These are phyloP conservation scores for Rhododendron ovatum DNA, from an alignment of 148 eudicot genomes.

Conservation along the genomic window DNA sequence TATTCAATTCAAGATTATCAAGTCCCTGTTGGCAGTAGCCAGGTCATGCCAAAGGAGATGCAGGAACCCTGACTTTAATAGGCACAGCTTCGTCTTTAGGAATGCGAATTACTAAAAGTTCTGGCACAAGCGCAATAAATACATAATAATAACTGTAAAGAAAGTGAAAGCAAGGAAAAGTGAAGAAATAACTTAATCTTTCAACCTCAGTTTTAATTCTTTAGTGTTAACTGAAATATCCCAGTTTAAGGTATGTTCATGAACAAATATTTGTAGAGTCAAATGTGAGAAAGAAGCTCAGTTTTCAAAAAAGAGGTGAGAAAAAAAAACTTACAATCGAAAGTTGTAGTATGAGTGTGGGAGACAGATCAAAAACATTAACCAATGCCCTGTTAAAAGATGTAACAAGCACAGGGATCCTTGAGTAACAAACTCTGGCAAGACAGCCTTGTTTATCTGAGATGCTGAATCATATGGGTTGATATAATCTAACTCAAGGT, in stretches of 20 bases:
- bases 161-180: not conserved
- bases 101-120: not conserved
- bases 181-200: not conserved
- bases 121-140: not conserved
- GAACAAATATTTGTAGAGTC: not conserved
- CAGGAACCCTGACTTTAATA: not conserved
- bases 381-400: slow-evolving; percentile 47
- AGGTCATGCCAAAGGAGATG: not conserved
- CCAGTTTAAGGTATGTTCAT: not conserved
- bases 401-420: slow-evolving; percentile 47
- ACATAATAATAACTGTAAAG: not conserved
- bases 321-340: slow-evolving; percentile 31
- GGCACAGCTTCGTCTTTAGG: not conserved
- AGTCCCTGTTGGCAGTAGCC: not conserved
- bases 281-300: not conserved
- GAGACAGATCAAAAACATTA: slow-evolving; percentile 36
- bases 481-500: slow-evolving; percentile 45
- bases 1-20: not conserved
- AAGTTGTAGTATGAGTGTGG: slow-evolving; percentile 37
- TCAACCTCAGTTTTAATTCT: not conserved
- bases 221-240: not conserved
- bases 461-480: slow-evolving; percentile 50
- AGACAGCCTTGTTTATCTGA: slow-evolving; percentile 30
- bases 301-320: not conserved
- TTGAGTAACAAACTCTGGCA: slow-evolving; percentile 41